Evolutionary conservation across 441 rosid species (phyloP), one percentile per base, ranked within the genome.

Genomic region (Rhodomyrtus psidioides): DNA sequence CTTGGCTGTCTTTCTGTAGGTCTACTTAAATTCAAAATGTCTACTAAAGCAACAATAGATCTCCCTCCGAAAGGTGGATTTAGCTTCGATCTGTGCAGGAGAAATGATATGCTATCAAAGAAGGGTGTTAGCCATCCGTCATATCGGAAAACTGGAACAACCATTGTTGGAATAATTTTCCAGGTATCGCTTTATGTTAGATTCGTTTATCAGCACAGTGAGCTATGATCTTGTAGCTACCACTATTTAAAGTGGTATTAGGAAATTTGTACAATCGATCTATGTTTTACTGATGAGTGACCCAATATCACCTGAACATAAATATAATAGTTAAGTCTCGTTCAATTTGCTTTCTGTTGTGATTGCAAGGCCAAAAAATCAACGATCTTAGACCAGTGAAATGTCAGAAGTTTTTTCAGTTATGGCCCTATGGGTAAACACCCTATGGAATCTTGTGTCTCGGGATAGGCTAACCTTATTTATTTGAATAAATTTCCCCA

Each of bases 51-150:
- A 55, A 62, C n/a, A 7, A 27, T 81, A 26, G 83, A 86, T 57
- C 55, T 87, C 60, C 85, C 85, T 85, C 84, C 83, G 28, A 83
- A 85, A 70, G 87, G 87, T 81, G 87, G 87, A 79, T 81, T 81
- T 51, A 76, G 87, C 49, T 85, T 85, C 6, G 84, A 85, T 58
- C 55, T 85, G 24, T 85, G 87, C 65, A 85, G 83, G 57, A 85
- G 87, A 59, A 85, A 85, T 51, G 87, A 81, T 9, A 85, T 85
- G 87, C 83, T 85, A 21, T 49, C 54, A 10, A 57, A 51, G 42
- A 85, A 85, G 81, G 87, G 84, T 57, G 74, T 81, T 14, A 30
- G 39, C 28, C 13, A 58, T 81, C 87, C 87, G 6, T 79, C 87
- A 55, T 85, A 79, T 57, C 84, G 83, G 28, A 85, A 85, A 81